phyloP scores from a whole-genome alignment of 192 early-diverging fungal genomes.

The Podila minutissima region DNA sequence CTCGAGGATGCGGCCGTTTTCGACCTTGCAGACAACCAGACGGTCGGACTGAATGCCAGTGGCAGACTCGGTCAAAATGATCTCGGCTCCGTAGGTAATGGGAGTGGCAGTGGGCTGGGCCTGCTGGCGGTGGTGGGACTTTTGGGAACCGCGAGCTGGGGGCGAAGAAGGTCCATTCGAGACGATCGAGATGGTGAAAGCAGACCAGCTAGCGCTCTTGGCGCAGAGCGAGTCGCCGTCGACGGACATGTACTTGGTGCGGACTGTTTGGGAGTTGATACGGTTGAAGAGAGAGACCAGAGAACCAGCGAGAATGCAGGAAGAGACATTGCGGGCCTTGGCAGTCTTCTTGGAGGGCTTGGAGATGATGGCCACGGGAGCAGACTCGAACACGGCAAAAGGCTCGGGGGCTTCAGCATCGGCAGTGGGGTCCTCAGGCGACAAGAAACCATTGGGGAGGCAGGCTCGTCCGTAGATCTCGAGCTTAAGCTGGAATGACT shows the following conservation, averaged over 20 bases:
- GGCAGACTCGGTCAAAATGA: slow-evolving; percentile 71
- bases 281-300: slow-evolving; percentile 89
- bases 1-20: slow-evolving; percentile 73
- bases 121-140: slow-evolving; percentile 29
- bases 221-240: slow-evolving; percentile 67
- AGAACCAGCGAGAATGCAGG: slow-evolving; percentile 80
- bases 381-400: slow-evolving; percentile 74
- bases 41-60: slow-evolving; percentile 73
- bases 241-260: slow-evolving; percentile 84
- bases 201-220: slow-evolving; percentile 69
- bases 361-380: slow-evolving; percentile 86
- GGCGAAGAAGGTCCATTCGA: slow-evolving; percentile 38
- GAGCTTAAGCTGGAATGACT: slow-evolving; percentile 78
- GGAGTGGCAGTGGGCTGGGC: slow-evolving; percentile 46
- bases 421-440: slow-evolving; percentile 6
- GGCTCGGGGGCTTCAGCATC: slow-evolving; percentile 45
- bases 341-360: slow-evolving; percentile 94
- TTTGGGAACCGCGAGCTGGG: slow-evolving; percentile 18
- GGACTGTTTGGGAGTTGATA: slow-evolving; percentile 90
- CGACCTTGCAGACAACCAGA: slow-evolving; percentile 82
- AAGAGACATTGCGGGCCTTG: slow-evolving; percentile 80
- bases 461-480: slow-evolving; percentile 62
- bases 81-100: slow-evolving; percentile 79
- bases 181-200: slow-evolving; percentile 65
- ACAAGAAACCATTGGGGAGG: slow-evolving; percentile 35